These are phyloP conservation scores for Colletotrichum liaoningense DNA, from an alignment of 2,329 filamentous ascomycete genomes.

Conservation along the genomic window DNA sequence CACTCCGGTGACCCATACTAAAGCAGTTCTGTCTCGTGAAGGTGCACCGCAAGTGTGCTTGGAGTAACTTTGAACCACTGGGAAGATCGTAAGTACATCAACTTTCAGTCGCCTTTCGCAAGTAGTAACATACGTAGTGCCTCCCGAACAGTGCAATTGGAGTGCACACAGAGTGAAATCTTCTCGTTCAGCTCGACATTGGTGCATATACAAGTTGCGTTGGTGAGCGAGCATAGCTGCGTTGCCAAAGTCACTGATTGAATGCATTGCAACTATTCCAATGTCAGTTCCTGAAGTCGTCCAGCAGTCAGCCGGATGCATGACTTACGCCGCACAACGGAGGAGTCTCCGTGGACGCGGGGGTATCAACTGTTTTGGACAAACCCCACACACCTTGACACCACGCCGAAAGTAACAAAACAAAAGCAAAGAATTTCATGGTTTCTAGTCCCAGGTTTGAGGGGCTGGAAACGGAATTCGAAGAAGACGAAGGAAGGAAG, in stretches of 20 bases:
- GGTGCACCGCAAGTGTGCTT: constrained; percentile 40
- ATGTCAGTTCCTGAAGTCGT: constrained; percentile 13
- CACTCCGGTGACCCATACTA: constrained; percentile 42
- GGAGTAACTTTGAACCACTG: constrained; percentile 38
- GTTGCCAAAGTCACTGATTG: constrained; percentile 20
- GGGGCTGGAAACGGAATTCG: not conserved
- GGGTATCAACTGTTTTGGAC: constrained; percentile 15
- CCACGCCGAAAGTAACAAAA: constrained; percentile 16
- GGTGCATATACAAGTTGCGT: constrained; percentile 39
- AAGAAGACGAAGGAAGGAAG: not conserved
- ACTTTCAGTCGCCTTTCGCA: not conserved
- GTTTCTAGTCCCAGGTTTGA: not conserved
- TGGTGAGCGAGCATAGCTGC: constrained; percentile 30
- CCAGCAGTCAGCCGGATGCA: too few species aligned
- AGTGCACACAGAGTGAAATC: constrained; percentile 36
- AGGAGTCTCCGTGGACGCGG: constrained; percentile 18
- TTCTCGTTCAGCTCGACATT: constrained; percentile 38
- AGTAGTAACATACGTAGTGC: constrained; percentile 11
- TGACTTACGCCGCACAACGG: constrained; percentile 37
- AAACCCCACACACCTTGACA: constrained; percentile 18
- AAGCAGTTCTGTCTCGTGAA: constrained; percentile 40
- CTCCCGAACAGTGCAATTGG: constrained; percentile 38
- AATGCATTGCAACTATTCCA: constrained; percentile 37
- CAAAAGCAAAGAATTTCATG: constrained; percentile 27
- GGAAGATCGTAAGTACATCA: not conserved